These are phyloP conservation scores for Gomphus bonarii DNA, from an alignment of 1,284 basidiomycete genomes.

Conservation along the genomic window DNA sequence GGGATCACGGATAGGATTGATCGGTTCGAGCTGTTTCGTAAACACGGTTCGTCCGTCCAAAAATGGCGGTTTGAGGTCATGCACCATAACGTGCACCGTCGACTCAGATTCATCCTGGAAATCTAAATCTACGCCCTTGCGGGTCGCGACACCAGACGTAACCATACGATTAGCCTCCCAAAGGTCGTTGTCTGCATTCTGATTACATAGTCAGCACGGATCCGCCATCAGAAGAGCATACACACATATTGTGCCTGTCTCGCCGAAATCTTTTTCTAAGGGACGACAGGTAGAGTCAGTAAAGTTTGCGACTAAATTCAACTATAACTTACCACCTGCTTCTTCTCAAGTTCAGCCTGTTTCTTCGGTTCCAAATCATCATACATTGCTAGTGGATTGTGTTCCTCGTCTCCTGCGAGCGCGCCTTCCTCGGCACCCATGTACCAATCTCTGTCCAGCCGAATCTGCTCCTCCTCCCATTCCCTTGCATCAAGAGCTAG, in stretches of 20 bases:
- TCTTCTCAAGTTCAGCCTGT: constrained; percentile 70
- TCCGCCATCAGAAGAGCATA: constrained; percentile 14
- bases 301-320: neutral
- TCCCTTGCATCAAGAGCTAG: constrained; percentile 62
- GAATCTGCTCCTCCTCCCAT: constrained; percentile 92
- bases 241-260: constrained; percentile 88
- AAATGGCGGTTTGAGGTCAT: constrained; percentile 96
- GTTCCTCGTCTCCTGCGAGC: constrained; percentile 80
- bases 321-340: constrained; percentile 50
- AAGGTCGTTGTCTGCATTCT: constrained; percentile 95
- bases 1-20: constrained; percentile 91
- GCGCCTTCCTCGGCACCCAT: constrained; percentile 80
- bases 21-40: constrained; percentile 94
- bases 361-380: constrained; percentile 67
- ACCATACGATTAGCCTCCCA: constrained; percentile 99
- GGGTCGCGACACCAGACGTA: constrained; percentile 87
- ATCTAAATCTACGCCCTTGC: constrained; percentile 79
- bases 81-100: constrained; percentile 93
- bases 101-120: constrained; percentile 93
- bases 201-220: constrained; percentile 12
- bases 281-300: constrained; percentile 10
- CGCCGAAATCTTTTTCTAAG: constrained; percentile 77
- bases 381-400: constrained; percentile 90
- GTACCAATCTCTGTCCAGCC: constrained; percentile 91
- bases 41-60: constrained; percentile 93